Base-by-base conservation (phyloP, 371 early-diverging fungal species). In the Circinella minor region DNA sequence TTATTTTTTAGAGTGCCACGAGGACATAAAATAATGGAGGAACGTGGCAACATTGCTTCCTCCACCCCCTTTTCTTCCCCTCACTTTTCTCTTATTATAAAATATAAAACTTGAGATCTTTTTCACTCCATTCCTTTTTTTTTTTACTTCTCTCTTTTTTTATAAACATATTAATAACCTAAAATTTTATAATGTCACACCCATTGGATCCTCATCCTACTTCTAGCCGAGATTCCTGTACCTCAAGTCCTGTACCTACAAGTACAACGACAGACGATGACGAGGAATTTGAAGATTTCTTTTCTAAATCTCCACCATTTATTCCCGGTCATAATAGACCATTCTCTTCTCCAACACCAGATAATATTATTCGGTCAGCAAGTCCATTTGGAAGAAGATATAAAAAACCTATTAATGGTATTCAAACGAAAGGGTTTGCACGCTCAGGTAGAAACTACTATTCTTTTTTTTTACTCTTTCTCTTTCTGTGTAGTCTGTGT, bases 341-440 rank as follows among this genome's bases (percentile, higher is more conserved):
- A 15, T 15, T 63, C 27, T 46, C 47, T 9, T 61, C 68, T 15
- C 68, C 68, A 3, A 37, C 54, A 17, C 68, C 68, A 3, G 68
- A 68, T 38, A 68, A 61, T 49, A 36, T 68, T 17, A 70, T 80
- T 11, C 78, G 80, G 27, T 77, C 80, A 8, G 61, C 76, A 38
- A 82, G 82, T 61, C 82, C 82, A 34, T 74, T 74, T 62, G 82
- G 82, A 4, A 61, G 77, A 68, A 67, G 81, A 43, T 83, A 83
- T 49, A 27, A 79, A 17, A 81, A 80, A 39, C 84, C 84, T 54
- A 73, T 81, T 38, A 76, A 83, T 38, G 80, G 84, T 11, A 83
- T 81, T 55, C 84, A 81, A 51, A 81, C 74, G 68, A 83, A 83
- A 68, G 81, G 81, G 4, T 83, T 83, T 74, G 84, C 84, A 51